A percentile compares a stretch with the other conserved stretches of the same genome.
Evolutionary conservation across 768 basidiomycete species (phyloP).

Genomic region (Mycena crocata): DNA sequence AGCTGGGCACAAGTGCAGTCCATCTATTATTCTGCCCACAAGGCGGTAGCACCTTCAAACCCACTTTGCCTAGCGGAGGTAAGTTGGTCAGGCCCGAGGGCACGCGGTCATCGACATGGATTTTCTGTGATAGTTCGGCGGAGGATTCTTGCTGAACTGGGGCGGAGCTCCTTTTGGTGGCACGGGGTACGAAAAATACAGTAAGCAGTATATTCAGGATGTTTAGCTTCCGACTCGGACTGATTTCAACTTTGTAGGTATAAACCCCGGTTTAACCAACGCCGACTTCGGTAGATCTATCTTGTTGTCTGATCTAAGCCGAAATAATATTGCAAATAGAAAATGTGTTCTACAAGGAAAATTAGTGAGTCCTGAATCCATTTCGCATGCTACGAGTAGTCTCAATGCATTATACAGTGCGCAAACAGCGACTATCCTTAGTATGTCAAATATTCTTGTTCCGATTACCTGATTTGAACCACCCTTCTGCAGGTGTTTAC

Average conservation of each 20-base stretch:
- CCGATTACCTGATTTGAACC: conserved; percentile 28
- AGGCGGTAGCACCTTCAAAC: conserved; percentile 55
- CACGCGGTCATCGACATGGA: neutral
- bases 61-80: conserved; percentile 66
- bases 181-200: conserved; percentile 64
- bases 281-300: conserved; percentile 52
- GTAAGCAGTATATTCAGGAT: conserved; percentile 39
- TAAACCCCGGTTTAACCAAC: conserved; percentile 50
- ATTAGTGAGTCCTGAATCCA: conserved; percentile 49
- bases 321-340: conserved; percentile 44
- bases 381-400: neutral
- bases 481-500: conserved; percentile 54
- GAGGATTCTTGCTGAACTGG: conserved; percentile 61
- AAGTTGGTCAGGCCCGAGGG: conserved; percentile 7
- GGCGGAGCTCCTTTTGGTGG: conserved; percentile 54
- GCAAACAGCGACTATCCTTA: conserved; percentile 64
- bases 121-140: conserved; percentile 54
- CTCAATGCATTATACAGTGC: conserved; percentile 39
- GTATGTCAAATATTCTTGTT: conserved; percentile 42
- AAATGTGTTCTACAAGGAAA: conserved; percentile 65
- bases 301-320: neutral
- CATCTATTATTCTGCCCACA: conserved; percentile 59
- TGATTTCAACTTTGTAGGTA: conserved; percentile 38
- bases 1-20: conserved; percentile 63
- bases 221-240: neutral